Evolutionary conservation across 2,329 filamentous ascomycete genomes (phyloP).

Genomic region (Ophiostoma novo-ulmi): DNA sequence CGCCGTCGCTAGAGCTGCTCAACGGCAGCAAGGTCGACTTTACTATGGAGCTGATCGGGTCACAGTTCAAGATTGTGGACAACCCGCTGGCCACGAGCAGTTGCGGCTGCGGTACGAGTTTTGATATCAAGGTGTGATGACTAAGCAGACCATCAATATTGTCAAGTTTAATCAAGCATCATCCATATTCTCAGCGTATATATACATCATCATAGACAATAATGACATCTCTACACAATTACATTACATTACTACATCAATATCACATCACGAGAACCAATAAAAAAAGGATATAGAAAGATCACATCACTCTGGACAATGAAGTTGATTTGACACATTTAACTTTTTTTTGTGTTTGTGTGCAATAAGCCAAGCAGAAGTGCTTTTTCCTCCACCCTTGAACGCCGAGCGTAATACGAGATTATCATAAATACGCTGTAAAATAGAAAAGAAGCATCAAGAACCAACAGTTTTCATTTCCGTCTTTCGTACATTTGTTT

Average conservation of each 20-base stretch:
- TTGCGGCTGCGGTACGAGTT: conserved; percentile 95
- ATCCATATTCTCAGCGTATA: not conserved
- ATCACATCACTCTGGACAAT: conserved; percentile 11
- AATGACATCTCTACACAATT: not conserved
- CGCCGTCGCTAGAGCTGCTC: conserved; percentile 77
- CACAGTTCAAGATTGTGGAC: conserved; percentile 91
- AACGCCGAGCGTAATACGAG: conserved; percentile 15
- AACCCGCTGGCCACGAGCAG: conserved; percentile 89
- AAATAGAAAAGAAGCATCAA: conserved; percentile 11
- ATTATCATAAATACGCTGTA: conserved; percentile 3
- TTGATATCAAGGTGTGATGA: conserved; percentile 72
- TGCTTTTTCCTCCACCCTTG: conserved; percentile 14
- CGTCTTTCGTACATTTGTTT: conserved; percentile 25
- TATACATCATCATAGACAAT: not conserved
- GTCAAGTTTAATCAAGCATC: not conserved
- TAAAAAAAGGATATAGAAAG: not conserved
- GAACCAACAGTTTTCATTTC: conserved; percentile 12
- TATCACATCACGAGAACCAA: not conserved
- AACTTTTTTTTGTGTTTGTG: conserved; percentile 23
- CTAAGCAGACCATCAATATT: not conserved
- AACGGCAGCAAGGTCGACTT: conserved; percentile 95
- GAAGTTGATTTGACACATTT: conserved; percentile 14
- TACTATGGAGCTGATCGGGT: conserved; percentile 83
- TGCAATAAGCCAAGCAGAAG: conserved; percentile 12
- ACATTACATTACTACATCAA: not conserved